Evolutionary conservation across 768 basidiomycete species (phyloP).

Genomic region (Leccinum aurantiacum): DNA sequence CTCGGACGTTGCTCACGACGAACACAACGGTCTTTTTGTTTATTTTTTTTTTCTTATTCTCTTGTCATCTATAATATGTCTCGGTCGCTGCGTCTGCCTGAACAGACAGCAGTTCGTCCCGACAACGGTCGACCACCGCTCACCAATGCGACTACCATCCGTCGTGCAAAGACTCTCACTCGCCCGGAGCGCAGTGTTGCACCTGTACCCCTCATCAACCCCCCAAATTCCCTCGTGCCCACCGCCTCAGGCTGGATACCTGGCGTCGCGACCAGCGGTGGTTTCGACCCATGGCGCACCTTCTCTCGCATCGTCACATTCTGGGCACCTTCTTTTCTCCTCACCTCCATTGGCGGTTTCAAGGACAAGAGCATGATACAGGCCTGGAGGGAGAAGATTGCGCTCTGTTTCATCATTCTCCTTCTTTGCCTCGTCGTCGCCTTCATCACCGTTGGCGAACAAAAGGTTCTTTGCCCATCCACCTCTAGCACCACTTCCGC

Average conservation of each 20-base stretch:
- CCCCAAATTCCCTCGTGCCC: conserved; percentile 49
- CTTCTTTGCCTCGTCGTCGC: conserved; percentile 78
- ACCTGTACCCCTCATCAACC: conserved; percentile 91
- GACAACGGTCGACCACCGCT: conserved; percentile 56
- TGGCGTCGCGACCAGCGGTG: conserved; percentile 28
- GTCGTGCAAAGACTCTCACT: conserved; percentile 93
- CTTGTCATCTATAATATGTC: conserved; percentile 16
- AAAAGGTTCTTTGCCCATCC: conserved; percentile 86
- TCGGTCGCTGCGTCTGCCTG: conserved; percentile 21
- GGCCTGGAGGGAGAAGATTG: conserved; percentile 98
- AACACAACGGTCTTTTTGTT: background rate
- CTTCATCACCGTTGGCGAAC: conserved; percentile 92
- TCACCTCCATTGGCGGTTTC: conserved; percentile 74
- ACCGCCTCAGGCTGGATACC: conserved; percentile 39
- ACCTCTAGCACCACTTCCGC: conserved; percentile 42
- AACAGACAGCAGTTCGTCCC: conserved; percentile 13
- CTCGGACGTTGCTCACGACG: background rate
- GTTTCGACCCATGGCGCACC: conserved; percentile 71
- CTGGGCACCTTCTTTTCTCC: conserved; percentile 84
- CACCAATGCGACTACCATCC: conserved; percentile 58
- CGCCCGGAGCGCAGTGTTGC: conserved; percentile 94
- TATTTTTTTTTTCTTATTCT: no score
- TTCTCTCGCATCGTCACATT: conserved; percentile 80
- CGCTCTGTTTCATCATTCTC: conserved; percentile 84
- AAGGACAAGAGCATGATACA: conserved; percentile 75